Percentiles rank a stretch among this genome's conserved stretches.
Evolutionary conservation across 257 asterid species (phyloP).

Genomic region (Solanum chmielewskii): DNA sequence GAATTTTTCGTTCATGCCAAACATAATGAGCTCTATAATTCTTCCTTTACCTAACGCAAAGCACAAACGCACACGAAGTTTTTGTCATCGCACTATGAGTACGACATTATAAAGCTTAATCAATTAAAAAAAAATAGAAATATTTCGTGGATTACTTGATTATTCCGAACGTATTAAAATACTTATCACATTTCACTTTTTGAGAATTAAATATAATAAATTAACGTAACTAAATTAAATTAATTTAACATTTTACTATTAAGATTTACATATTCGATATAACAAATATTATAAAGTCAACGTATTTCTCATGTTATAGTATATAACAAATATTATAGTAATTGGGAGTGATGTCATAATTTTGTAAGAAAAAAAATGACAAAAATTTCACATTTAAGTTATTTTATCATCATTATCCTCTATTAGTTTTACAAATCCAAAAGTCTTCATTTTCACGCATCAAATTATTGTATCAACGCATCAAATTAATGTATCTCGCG

Average conservation of each 20-base stretch:
- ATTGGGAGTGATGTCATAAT: neutral
- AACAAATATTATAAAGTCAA: neutral
- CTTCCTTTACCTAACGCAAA: slow-evolving; percentile 6
- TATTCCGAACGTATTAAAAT: neutral
- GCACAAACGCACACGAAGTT: neutral
- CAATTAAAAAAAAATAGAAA: neutral
- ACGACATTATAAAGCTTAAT: neutral
- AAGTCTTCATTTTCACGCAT: too few relatives aligned
- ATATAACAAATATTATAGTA: neutral
- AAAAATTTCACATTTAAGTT: too few relatives aligned
- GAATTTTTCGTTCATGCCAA: neutral
- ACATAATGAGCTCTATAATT: neutral
- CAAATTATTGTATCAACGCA: too few relatives aligned
- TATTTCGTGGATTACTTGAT: neutral
- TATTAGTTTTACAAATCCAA: too few relatives aligned
- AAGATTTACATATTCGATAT: neutral
- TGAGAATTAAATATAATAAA: neutral
- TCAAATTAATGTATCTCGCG: too few relatives aligned
- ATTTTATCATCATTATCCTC: too few relatives aligned
- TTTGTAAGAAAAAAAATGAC: neutral
- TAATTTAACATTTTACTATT: neutral
- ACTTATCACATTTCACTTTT: neutral
- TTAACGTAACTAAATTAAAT: neutral
- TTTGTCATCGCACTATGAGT: neutral
- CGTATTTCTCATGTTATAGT: neutral